Evolutionary conservation across 805 yeast species (phyloP).

Genomic region (Candida caryicola): DNA sequence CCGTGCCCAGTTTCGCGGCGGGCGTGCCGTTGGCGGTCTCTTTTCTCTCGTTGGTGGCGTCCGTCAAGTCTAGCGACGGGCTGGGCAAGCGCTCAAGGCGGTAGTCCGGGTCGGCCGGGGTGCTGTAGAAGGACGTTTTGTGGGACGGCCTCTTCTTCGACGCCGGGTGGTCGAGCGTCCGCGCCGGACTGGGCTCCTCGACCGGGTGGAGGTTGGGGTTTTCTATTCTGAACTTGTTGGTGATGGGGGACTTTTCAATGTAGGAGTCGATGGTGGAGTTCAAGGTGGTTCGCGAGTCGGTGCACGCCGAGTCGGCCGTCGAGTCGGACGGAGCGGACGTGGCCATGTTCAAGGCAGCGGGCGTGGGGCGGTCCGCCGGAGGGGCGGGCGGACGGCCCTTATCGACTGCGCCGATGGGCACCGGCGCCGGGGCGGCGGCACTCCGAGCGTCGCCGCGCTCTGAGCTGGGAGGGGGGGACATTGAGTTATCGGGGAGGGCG

Average conservation of each 20-base stretch:
- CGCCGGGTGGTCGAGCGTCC: constrained; percentile 9
- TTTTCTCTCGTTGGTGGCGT: neutral
- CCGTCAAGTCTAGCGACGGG: constrained; percentile 10
- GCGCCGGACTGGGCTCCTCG: constrained; percentile 1
- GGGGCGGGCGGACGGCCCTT: too few relatives aligned
- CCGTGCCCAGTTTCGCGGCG: neutral
- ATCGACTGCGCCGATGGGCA: too few relatives aligned
- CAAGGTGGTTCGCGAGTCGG: neutral
- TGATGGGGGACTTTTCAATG: constrained; percentile 21
- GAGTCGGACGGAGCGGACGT: neutral
- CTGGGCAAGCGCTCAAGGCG: constrained; percentile 13
- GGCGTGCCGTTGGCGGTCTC: neutral
- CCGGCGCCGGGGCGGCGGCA: too few relatives aligned
- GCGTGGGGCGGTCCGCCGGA: too few relatives aligned
- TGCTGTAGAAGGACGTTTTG: constrained; percentile 12
- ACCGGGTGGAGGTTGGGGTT: constrained; percentile 28
- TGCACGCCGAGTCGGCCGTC: constrained; percentile 1
- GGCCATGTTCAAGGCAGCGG: too few relatives aligned
- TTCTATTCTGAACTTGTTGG: constrained; percentile 19
- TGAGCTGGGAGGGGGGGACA: too few relatives aligned
- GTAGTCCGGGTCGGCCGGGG: constrained; percentile 8
- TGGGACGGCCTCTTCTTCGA: constrained; percentile 3
- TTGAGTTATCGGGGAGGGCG: too few relatives aligned
- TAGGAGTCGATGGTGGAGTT: constrained; percentile 15
- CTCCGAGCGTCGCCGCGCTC: too few relatives aligned